phyloP scores from a whole-genome alignment of 768 basidiomycete species.

The Tulasnella sp. region DNA sequence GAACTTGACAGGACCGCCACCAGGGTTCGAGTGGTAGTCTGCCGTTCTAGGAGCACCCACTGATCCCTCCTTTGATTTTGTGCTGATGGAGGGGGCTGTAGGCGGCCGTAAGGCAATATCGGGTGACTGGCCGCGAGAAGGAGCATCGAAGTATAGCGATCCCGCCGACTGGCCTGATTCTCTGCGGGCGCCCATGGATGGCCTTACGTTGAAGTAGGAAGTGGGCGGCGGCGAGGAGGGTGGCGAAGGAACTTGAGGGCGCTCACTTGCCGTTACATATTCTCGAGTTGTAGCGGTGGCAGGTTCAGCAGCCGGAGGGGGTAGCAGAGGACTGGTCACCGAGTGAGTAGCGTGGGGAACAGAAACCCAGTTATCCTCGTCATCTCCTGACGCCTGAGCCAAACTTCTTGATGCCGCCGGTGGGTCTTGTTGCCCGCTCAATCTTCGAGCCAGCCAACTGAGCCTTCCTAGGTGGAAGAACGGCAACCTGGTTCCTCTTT shows the following conservation, averaged over 20 bases:
- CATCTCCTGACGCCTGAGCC: not conserved
- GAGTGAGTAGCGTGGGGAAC: too few relatives aligned
- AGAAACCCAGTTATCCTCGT: not conserved
- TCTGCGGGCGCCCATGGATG: not conserved
- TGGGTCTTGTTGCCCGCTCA: too few relatives aligned
- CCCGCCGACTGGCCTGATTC: not conserved
- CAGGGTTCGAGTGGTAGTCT: too few relatives aligned
- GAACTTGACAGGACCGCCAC: too few relatives aligned
- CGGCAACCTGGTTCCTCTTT: constrained; percentile 7
- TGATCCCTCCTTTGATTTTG: too few relatives aligned
- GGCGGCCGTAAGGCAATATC: too few relatives aligned
- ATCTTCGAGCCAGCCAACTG: constrained; percentile 5
- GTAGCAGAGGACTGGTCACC: too few relatives aligned
- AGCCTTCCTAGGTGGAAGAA: constrained; percentile 3
- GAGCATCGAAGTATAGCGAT: too few relatives aligned
- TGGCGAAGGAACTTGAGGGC: not conserved
- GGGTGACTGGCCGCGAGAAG: too few relatives aligned
- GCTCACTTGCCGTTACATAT: not conserved
- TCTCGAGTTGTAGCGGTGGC: not conserved
- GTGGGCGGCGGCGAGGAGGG: not conserved
- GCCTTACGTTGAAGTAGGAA: not conserved
- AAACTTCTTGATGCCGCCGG: not conserved
- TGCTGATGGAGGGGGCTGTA: too few relatives aligned
- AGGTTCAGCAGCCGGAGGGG: too few relatives aligned
- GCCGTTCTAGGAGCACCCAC: too few relatives aligned